Base-by-base conservation (phyloP, 768 basidiomycete genomes). In the Mycena galericulata region DNA sequence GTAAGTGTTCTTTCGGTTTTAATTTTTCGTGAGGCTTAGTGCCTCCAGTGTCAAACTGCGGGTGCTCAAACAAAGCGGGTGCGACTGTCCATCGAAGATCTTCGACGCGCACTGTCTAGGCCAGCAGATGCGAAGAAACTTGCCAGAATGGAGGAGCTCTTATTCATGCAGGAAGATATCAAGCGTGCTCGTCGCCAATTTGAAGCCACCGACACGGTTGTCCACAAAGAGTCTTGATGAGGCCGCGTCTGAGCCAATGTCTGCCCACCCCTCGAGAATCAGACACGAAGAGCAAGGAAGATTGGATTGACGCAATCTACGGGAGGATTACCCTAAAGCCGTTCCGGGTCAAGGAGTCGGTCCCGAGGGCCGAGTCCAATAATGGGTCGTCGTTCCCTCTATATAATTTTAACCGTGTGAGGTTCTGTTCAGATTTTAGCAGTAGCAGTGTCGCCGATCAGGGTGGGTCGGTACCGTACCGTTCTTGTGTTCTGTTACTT, bases 101-200 rank as follows among this genome's bases (percentile, higher is more conserved):
- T 97, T 54, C 87, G 94, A 27, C 88, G 91, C 65, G 92, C 88
- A 9, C 81, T 97, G 26, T 93, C 94, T 29, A 85, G 90, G 54
- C 91, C 93, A 3, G 92, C 93, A n/a, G 96, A 97, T 74, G 91
- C 93, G 34, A 96, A 96, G 80, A 97, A 97, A 77, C 86, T 97
- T 26, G 95, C 95, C 20, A 86, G 96, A 62, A 91, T 97, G 89
- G 95, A 97, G 77, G 96, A 97, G 76, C 80, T 97, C 38, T 76
- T 97, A 36, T 95, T 95, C 83, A 95, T 96, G 92, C 94, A 96
- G 76, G 94, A 95, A 76, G 95, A 96, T 73, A 96, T 97, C 79
- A 94, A 95, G 77, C 89, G 94, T 11, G 95, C 94, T 5, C 87
- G 92, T 49, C 90, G 89, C 14, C 91, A 94, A 75, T 95, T 95